Evolutionary conservation across 1,284 basidiomycete species (phyloP), one percentile per base, ranked within the genome.

Genomic region (Ustilago sp.): DNA sequence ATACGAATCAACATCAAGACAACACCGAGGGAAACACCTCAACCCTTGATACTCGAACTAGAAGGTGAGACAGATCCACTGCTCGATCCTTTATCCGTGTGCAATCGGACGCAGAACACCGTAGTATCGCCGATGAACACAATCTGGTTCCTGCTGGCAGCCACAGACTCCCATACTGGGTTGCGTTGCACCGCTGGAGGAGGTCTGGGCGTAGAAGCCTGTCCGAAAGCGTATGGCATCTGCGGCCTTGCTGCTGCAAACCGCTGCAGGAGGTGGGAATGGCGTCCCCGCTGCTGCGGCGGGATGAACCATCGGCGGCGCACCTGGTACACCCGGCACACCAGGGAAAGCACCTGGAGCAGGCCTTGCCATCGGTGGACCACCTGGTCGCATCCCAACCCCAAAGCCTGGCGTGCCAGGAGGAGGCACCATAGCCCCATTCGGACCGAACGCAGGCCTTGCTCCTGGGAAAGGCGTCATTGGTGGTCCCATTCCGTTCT

Each of bases 121-220:
- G 80, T 77, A 11, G 77, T 76, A 52, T 84, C 83, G 35, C 83
- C 82, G 50, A 80, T 77, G 48, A 85, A 84, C 19, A 85, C 75
- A 23, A 85, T 85, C 56, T 85, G 80, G 66, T 74, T 78, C 50
- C 84, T 79, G 36, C 82, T 83, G 32, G 81, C 77, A 0, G 77
- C 71, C 1, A 84, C 80, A 12, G 76, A 80, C 54, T 85, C 84
- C 76, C 83, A 80, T 38, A 82, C 76, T 0, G 83, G 82, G 28
- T 82, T 83, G 68, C 78, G 80, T 59, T 76, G 79, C 53, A 71
- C 77, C 51, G 66, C 77, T 13, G 73, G 70, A 9, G 72, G 69
- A 32, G 74, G 77, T 38, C 68, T 39, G 0, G 74, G 80, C 12
- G 60, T 54, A 17, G 65, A 53, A 7, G 74, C 64, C 48, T 67